Percentiles rank a stretch among this genome's conserved stretches.
Evolutionary conservation across 805 yeast species (phyloP).

Genomic region (Candida stauntonica): DNA sequence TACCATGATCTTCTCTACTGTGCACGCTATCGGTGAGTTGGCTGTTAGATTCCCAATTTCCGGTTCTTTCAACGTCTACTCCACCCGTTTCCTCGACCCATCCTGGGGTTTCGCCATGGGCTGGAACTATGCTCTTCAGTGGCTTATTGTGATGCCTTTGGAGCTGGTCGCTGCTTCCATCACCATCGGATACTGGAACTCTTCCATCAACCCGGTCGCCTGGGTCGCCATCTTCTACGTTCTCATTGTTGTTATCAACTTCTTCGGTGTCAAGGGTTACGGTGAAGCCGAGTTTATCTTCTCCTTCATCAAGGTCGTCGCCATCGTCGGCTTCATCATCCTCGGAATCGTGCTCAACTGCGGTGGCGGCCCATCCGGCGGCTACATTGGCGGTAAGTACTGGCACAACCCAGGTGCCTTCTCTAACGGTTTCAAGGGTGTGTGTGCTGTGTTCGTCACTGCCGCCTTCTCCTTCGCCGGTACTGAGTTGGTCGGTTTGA

Average conservation of each 20-base stretch:
- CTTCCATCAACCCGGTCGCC: constrained; percentile 40
- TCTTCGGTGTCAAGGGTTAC: constrained; percentile 50
- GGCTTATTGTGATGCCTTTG: constrained; percentile 45
- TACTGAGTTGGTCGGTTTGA: constrained; percentile 53
- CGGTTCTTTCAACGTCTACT: constrained; percentile 58
- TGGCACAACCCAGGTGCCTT: constrained; percentile 64
- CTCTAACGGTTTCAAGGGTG: constrained; percentile 47
- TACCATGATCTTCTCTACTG: constrained; percentile 43
- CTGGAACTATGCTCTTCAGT: constrained; percentile 51
- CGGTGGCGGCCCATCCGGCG: constrained; percentile 54
- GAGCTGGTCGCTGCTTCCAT: constrained; percentile 53
- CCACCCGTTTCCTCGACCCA: constrained; percentile 51
- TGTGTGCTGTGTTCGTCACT: constrained; percentile 53
- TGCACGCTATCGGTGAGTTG: constrained; percentile 55
- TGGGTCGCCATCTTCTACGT: constrained; percentile 47
- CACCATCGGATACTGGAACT: constrained; percentile 47
- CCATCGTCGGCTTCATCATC: constrained; percentile 60
- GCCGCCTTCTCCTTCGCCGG: constrained; percentile 71
- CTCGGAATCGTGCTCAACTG: constrained; percentile 52
- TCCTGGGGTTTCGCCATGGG: constrained; percentile 62
- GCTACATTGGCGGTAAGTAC: constrained; percentile 39
- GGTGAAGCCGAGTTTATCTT: constrained; percentile 51
- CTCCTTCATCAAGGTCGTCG: constrained; percentile 66
- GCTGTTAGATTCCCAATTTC: constrained; percentile 60
- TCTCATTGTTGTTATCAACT: constrained; percentile 40